Evolutionary conservation across 2,329 filamentous ascomycete genomes (phyloP).

Genomic region (Aspergillus tamarii): DNA sequence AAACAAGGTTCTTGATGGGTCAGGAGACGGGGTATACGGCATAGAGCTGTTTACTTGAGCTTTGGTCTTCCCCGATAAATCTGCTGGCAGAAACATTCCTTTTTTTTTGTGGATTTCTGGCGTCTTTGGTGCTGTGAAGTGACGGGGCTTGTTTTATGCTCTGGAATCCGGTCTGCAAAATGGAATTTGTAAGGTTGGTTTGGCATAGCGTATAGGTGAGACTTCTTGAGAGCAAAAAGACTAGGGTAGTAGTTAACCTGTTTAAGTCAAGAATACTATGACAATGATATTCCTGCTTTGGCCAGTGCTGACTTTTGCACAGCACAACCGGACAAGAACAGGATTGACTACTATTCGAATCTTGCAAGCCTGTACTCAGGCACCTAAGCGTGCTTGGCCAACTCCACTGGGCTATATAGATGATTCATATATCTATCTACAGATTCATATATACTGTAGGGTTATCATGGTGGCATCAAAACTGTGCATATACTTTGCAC

Average conservation of each 20-base stretch:
- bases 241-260: not conserved
- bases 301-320: too few species aligned
- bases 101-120: not conserved
- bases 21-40: not conserved
- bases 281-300: not conserved
- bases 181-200: not conserved
- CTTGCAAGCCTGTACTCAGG: too few species aligned
- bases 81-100: not conserved
- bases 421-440: not conserved
- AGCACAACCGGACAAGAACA: rapidly evolving
- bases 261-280: not conserved
- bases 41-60: not conserved
- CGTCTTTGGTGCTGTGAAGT: not conserved
- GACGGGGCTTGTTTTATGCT: not conserved
- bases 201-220: not conserved
- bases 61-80: not conserved
- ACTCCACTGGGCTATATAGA: not conserved
- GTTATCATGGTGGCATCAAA: not conserved
- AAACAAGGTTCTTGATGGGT: not conserved
- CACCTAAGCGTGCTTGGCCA: not conserved
- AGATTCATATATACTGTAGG: not conserved
- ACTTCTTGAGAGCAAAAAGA: not conserved
- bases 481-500: not conserved
- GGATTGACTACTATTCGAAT: too few species aligned
- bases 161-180: not conserved